phyloP scores from a whole-genome alignment of 495 filamentous ascomycete genomes.

The Lasiosphaeria ovina region DNA sequence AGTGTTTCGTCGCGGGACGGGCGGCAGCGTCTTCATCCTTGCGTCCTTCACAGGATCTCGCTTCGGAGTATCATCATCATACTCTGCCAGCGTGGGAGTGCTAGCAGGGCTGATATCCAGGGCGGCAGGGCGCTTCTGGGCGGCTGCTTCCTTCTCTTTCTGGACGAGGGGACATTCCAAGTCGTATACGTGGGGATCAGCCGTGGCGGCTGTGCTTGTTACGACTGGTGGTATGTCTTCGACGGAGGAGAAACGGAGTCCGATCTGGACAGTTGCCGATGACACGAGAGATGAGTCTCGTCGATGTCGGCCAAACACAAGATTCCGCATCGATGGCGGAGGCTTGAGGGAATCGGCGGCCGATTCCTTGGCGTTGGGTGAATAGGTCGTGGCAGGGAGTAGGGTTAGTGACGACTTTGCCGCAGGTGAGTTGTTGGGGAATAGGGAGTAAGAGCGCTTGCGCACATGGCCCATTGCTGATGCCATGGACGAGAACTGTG shows the following conservation, averaged over 20 bases:
- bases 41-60: constrained; percentile 29
- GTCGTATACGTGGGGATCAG: constrained; percentile 31
- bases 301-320: constrained; percentile 33
- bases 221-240: constrained; percentile 37
- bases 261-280: constrained; percentile 49
- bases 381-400: constrained; percentile 44
- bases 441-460: constrained; percentile 44
- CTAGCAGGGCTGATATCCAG: constrained; percentile 16
- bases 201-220: constrained; percentile 17
- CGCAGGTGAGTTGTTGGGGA: constrained; percentile 31
- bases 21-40: constrained; percentile 39
- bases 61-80: constrained; percentile 13
- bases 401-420: constrained; percentile 34
- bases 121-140: constrained; percentile 29
- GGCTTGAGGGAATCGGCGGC: constrained; percentile 34
- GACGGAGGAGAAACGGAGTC: constrained; percentile 46
- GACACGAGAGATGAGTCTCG: constrained; percentile 47
- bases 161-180: constrained; percentile 30
- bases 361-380: constrained; percentile 27
- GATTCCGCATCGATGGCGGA: constrained; percentile 39
- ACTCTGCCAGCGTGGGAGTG: constrained; percentile 4
- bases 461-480: constrained; percentile 25
- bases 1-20: constrained; percentile 23
- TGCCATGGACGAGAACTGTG: constrained; percentile 26
- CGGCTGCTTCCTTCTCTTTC: constrained; percentile 20